phyloP scores from a whole-genome alignment of 371 early-diverging fungal genomes.

The Capillidium heterosporum region DNA sequence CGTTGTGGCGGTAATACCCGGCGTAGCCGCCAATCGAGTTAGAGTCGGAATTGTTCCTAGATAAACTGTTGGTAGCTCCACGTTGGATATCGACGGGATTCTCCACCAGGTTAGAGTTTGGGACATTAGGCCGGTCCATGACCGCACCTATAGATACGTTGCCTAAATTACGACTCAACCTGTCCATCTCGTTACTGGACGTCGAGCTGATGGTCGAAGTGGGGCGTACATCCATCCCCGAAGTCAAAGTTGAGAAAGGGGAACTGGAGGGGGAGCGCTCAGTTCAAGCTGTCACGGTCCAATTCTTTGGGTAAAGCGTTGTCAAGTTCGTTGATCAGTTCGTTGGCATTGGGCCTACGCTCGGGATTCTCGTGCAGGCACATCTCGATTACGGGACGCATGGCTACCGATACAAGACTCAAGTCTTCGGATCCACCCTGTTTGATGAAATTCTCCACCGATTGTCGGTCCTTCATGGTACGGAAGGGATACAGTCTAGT shows the following conservation, averaged over 20 bases:
- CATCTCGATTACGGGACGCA: not conserved
- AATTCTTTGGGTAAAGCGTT: not conserved
- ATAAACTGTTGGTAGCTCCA: too few species aligned
- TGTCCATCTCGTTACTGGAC: too few species aligned
- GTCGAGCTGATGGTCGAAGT: too few species aligned
- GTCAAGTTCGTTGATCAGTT: constrained; percentile 1
- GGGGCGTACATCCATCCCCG: not conserved
- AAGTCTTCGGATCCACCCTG: not conserved
- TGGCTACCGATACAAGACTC: not conserved
- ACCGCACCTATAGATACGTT: too few species aligned
- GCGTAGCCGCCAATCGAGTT: too few species aligned
- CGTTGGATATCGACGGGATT: too few species aligned
- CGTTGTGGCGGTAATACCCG: too few species aligned
- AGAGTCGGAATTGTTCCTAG: too few species aligned
- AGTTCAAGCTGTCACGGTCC: not conserved
- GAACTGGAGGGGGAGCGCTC: not conserved
- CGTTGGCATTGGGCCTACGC: not conserved
- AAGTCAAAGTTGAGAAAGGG: not conserved
- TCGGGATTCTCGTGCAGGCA: not conserved
- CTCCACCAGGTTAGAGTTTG: too few species aligned
- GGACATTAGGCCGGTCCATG: too few species aligned
- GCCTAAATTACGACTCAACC: too few species aligned
- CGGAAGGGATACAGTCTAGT: not conserved
- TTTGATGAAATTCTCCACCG: not conserved
- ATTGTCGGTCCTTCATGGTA: not conserved